Conservation (phyloP, 345 rosid species). For the Citrus medica region DNA sequence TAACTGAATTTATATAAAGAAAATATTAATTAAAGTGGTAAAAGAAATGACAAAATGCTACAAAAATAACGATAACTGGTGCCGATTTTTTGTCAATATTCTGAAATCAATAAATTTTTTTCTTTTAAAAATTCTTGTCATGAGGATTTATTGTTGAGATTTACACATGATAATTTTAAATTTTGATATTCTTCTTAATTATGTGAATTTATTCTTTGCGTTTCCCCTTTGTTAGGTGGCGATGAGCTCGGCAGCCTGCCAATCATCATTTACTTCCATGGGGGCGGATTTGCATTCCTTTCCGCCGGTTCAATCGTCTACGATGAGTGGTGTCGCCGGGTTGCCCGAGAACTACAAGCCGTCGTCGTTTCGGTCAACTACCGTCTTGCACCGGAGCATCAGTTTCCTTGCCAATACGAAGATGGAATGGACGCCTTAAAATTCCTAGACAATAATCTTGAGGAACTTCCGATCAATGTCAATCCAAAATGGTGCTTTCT, state of each 20-base stretch:
- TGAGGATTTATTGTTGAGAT: too few species aligned
- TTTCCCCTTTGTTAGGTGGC: neutral
- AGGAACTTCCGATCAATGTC: neutral
- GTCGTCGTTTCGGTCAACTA: constrained; percentile 32
- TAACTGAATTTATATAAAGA: too few species aligned
- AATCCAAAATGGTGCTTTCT: constrained; percentile 13
- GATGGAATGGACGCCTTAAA: constrained; percentile 17
- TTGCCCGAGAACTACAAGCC: constrained; percentile 21
- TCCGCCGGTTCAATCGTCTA: constrained; percentile 12
- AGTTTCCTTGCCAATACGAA: constrained; percentile 31
- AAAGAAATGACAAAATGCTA: too few species aligned
- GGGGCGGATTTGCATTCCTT: constrained; percentile 33
- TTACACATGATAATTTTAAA: too few species aligned
- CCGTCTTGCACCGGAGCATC: constrained; percentile 37
- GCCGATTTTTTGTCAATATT: too few species aligned
- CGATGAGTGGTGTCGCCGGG: constrained; percentile 22
- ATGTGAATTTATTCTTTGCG: too few species aligned
- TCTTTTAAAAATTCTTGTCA: too few species aligned
- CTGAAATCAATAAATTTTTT: too few species aligned
- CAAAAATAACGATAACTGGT: too few species aligned
- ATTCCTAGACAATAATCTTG: neutral
- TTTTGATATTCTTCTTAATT: too few species aligned
- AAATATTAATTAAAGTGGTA: too few species aligned
- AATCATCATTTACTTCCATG: constrained; percentile 31
- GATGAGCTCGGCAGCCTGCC: constrained; percentile 4